Percentiles rank a stretch among this genome's conserved stretches.
Conservation (phyloP, 208 protist species). For the Trichomonas gallinae region DNA sequence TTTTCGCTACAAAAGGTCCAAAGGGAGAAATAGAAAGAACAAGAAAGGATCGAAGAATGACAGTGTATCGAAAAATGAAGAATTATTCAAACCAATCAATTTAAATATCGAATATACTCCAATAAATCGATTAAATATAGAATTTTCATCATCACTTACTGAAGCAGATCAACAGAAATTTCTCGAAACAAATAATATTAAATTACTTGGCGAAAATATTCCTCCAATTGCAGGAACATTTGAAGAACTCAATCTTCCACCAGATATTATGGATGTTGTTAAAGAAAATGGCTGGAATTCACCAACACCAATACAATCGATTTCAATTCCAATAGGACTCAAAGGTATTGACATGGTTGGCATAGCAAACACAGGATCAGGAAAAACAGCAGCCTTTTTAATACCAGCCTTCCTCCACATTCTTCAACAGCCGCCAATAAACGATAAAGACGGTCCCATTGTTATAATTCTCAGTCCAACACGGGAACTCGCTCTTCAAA, state of each 20-base stretch:
- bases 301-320: slow-evolving; percentile 36
- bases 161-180: not conserved
- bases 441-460: slow-evolving; percentile 57
- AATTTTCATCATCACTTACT: not conserved
- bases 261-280: not conserved
- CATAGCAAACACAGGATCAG: slow-evolving; percentile 59
- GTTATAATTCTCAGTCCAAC: slow-evolving; percentile 61
- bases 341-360: slow-evolving; percentile 38
- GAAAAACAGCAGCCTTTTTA: slow-evolving; percentile 69
- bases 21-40: not conserved
- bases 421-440: slow-evolving; percentile 42
- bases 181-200: not conserved
- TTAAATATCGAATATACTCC: not conserved
- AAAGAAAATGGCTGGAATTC: not conserved
- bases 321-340: slow-evolving; percentile 37
- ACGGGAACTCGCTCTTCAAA: slow-evolving; percentile 63
- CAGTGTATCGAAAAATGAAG: not conserved
- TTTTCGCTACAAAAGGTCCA: too few species aligned
- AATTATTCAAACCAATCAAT: not conserved
- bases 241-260: not conserved
- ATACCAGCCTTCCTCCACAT: slow-evolving; percentile 60
- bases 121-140: not conserved
- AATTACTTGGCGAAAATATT: slow-evolving; percentile 1
- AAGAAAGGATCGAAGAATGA: not conserved
- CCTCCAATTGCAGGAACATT: not conserved